A percentile compares a stretch with the other conserved stretches of the same genome.
These are phyloP conservation scores for Colletotrichum camelliae DNA, from an alignment of 2,329 filamentous ascomycete species.

Conservation along the genomic window DNA sequence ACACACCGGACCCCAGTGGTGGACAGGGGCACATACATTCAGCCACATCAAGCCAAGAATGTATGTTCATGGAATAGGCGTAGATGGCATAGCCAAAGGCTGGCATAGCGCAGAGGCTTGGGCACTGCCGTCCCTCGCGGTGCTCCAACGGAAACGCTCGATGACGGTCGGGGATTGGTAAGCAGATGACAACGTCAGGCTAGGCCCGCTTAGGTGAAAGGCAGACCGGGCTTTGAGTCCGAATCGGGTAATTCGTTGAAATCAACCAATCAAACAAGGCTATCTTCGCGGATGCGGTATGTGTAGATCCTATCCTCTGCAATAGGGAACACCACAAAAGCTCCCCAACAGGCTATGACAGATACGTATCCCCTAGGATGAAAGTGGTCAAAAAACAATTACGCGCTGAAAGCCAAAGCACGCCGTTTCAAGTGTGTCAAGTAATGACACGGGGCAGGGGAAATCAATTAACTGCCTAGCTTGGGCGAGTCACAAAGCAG, in stretches of 20 bases:
- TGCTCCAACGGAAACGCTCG: background rate
- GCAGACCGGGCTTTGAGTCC: background rate
- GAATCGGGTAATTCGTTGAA: background rate
- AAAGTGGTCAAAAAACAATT: background rate
- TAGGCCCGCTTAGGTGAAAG: background rate
- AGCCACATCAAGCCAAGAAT: background rate
- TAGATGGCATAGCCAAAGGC: background rate
- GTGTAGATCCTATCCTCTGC: background rate
- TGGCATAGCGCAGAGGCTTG: background rate
- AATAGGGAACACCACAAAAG: no score
- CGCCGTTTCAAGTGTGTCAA: background rate
- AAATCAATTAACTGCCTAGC: background rate
- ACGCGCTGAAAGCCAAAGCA: background rate
- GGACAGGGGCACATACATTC: background rate
- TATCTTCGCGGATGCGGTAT: background rate
- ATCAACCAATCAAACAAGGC: background rate
- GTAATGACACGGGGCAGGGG: background rate
- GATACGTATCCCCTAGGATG: background rate
- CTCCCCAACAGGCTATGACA: background rate
- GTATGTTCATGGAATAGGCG: background rate
- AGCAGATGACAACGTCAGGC: background rate
- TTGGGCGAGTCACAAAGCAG: background rate
- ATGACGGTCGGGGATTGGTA: background rate
- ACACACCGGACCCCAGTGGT: background rate
- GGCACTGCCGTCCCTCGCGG: background rate